A percentile compares a stretch with the other conserved stretches of the same genome.
Evolutionary conservation across 2,329 filamentous ascomycete species (phyloP).

Genomic region (Hymenoscyphus albidus): DNA sequence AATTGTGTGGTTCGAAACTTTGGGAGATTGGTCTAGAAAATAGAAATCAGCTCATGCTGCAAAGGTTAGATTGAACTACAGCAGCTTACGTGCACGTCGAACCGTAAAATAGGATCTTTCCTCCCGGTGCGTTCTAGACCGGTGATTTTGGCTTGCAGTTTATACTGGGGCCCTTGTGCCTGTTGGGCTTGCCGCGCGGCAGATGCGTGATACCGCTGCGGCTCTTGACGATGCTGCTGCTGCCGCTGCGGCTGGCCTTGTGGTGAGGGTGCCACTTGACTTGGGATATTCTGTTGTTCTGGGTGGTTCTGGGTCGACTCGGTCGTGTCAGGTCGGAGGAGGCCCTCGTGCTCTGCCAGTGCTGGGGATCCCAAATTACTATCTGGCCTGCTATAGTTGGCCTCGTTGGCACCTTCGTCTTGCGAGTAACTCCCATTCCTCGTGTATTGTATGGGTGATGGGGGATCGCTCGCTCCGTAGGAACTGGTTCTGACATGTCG

Average conservation of each 20-base stretch:
- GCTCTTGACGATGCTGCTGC: conserved; percentile 32
- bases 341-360: conserved; percentile 27
- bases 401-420: conserved; percentile 28
- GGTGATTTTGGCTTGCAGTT: conserved; percentile 91
- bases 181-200: conserved; percentile 32
- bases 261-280: conserved; percentile 27
- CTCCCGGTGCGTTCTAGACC: conserved; percentile 88
- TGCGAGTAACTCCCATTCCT: conserved; percentile 25
- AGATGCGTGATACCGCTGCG: conserved; percentile 32
- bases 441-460: conserved; percentile 31
- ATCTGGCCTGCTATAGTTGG: conserved; percentile 27
- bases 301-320: conserved; percentile 27
- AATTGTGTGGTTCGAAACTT: conserved; percentile 98
- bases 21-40: conserved; percentile 84
- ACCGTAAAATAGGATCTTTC: conserved; percentile 91
- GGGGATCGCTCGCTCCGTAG: conserved; percentile 28
- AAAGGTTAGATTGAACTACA: background rate
- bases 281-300: conserved; percentile 24
- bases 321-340: conserved; percentile 30
- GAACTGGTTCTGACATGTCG: conserved; percentile 30
- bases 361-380: conserved; percentile 29
- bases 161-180: conserved; percentile 64
- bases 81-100: conserved; percentile 85
- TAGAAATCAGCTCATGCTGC: conserved; percentile 20
- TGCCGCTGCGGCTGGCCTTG: conserved; percentile 2